Conservation (phyloP, 192 early-diverging fungal species). For the Pilaira anomala region DNA sequence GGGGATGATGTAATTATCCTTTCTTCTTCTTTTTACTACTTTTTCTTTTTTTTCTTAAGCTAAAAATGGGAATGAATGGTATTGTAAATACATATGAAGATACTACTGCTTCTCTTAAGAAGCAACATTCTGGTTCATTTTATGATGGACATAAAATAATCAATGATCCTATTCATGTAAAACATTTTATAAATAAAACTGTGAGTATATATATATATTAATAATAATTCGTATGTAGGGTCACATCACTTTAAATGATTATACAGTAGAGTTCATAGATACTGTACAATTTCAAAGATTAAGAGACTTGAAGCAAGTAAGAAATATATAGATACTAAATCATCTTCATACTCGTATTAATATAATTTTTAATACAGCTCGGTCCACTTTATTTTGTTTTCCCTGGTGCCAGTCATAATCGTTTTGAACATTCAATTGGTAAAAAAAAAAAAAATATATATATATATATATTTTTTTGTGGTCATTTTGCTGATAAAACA, state of each 20-base stretch:
- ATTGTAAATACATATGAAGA: neutral
- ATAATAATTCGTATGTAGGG: constrained; percentile 38
- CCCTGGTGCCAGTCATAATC: constrained; percentile 91
- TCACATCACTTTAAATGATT: constrained; percentile 72
- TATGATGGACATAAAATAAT: constrained; percentile 41
- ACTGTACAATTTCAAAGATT: constrained; percentile 96
- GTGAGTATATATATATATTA: too few species aligned
- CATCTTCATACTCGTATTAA: neutral
- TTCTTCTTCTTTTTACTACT: too few species aligned
- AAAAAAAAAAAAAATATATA: neutral
- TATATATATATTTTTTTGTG: neutral
- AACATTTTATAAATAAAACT: too few species aligned
- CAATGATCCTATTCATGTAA: constrained; percentile 80
- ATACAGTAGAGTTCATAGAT: constrained; percentile 71
- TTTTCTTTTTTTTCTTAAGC: neutral
- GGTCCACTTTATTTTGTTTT: constrained; percentile 89
- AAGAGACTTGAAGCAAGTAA: constrained; percentile 81
- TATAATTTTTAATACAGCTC: constrained; percentile 38
- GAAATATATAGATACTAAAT: neutral
- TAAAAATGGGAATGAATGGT: neutral
- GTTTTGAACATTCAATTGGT: constrained; percentile 91
- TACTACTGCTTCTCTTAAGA: neutral
- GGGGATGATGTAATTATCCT: too few species aligned
- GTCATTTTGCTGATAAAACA: too few species aligned
- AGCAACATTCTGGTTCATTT: constrained; percentile 5